These are phyloP conservation scores for Cytospora leucostoma DNA, from an alignment of 2,329 filamentous ascomycete species.

Conservation along the genomic window DNA sequence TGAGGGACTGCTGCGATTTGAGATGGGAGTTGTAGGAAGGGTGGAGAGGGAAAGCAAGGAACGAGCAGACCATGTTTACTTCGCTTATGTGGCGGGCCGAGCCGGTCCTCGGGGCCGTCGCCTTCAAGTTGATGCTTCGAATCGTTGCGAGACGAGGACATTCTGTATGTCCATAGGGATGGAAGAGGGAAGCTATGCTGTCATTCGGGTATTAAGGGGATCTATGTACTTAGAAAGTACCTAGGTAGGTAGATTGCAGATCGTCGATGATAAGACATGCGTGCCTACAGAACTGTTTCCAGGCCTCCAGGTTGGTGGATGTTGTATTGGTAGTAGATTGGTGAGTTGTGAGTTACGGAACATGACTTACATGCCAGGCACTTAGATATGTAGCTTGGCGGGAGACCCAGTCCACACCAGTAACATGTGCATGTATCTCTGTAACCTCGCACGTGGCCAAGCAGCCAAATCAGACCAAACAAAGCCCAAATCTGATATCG, in stretches of 20 bases:
- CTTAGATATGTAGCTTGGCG: not conserved
- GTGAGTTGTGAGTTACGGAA: no score
- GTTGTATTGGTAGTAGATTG: no score
- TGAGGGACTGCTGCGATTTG: not conserved
- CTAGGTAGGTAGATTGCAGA: no score
- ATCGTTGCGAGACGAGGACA: not conserved
- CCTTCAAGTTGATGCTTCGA: not conserved
- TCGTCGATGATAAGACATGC: no score
- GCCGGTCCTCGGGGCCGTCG: not conserved
- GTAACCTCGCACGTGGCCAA: not conserved
- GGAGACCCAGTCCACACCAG: not conserved
- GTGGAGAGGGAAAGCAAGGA: constrained; percentile 1
- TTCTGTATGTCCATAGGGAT: not conserved
- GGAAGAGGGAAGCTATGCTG: not conserved
- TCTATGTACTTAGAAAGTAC: not conserved
- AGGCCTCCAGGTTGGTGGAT: no score
- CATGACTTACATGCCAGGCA: no score
- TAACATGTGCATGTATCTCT: not conserved
- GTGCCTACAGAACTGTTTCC: no score
- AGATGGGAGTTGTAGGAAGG: not conserved
- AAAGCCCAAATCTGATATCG: no score
- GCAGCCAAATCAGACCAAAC: not conserved
- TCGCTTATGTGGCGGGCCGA: constrained; percentile 13
- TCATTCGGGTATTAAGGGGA: no score
- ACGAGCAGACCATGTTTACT: not conserved